phyloP scores from a whole-genome alignment of 202 grass and related monocot species.

The Setaria italica region DNA sequence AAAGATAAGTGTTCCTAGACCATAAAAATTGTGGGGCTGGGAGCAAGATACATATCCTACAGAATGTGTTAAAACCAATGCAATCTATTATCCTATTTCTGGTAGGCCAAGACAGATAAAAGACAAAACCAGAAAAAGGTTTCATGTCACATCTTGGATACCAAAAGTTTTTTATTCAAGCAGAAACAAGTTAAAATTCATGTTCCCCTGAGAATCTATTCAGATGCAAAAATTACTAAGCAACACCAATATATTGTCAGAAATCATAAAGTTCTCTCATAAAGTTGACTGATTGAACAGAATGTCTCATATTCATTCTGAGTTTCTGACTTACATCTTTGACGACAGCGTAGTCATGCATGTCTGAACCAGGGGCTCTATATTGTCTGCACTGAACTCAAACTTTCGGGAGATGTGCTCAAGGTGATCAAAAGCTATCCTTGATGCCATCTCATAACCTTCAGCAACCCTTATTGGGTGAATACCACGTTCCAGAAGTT shows the following conservation, averaged over 20 bases:
- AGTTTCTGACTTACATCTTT: conserved; percentile 77
- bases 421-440: conserved; percentile 88
- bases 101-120: background rate
- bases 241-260: background rate
- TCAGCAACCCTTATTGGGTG: conserved; percentile 89
- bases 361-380: conserved; percentile 44
- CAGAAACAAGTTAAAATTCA: conserved; percentile 1
- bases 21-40: background rate
- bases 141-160: background rate
- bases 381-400: conserved; percentile 62
- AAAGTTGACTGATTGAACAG: background rate
- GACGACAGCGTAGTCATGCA: conserved; percentile 95
- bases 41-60: background rate
- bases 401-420: conserved; percentile 78
- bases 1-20: background rate
- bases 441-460: conserved; percentile 96
- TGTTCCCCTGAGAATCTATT: background rate
- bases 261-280: background rate
- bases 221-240: background rate
- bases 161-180: background rate
- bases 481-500: conserved; percentile 89
- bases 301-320: background rate
- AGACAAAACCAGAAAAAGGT: background rate
- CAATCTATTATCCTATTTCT: background rate
- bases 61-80: background rate